Evolutionary conservation across 2,329 filamentous ascomycete species (phyloP).

Genomic region (Claviceps quebecensis): DNA sequence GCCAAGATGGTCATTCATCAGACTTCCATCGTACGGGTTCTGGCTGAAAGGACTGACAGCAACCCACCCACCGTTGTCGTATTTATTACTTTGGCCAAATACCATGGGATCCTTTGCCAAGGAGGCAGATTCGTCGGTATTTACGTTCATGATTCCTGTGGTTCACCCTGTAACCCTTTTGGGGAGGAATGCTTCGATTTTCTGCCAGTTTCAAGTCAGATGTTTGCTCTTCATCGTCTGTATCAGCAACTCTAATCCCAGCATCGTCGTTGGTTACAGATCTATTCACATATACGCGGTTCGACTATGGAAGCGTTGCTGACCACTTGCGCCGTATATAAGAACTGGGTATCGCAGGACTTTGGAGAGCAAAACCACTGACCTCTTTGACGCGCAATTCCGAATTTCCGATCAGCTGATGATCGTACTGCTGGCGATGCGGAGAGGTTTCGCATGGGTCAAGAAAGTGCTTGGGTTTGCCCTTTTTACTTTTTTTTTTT

Average conservation of each 20-base stretch:
- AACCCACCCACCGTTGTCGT: slow-evolving; percentile 36
- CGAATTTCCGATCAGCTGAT: background rate
- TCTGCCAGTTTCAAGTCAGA: background rate
- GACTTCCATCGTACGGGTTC: slow-evolving; percentile 32
- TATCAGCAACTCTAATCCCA: background rate
- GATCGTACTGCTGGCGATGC: background rate
- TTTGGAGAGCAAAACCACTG: background rate
- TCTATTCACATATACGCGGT: background rate
- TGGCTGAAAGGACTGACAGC: slow-evolving; percentile 50
- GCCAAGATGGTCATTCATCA: slow-evolving; percentile 53
- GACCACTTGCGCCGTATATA: background rate
- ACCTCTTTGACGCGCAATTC: background rate
- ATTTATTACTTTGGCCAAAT: slow-evolving; percentile 18
- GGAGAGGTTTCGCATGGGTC: background rate
- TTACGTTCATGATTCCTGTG: slow-evolving; percentile 19
- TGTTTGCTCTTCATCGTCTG: background rate
- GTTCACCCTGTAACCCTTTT: background rate
- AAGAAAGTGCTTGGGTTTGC: background rate
- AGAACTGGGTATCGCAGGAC: background rate
- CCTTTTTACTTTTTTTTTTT: background rate
- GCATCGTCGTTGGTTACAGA: background rate
- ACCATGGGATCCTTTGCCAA: slow-evolving; percentile 17
- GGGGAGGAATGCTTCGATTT: no score
- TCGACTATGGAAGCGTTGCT: background rate
- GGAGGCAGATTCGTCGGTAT: slow-evolving; percentile 16